These are phyloP conservation scores for Neopestalotiopsis sp. DNA, from an alignment of 2,329 filamentous ascomycete species.

Conservation along the genomic window DNA sequence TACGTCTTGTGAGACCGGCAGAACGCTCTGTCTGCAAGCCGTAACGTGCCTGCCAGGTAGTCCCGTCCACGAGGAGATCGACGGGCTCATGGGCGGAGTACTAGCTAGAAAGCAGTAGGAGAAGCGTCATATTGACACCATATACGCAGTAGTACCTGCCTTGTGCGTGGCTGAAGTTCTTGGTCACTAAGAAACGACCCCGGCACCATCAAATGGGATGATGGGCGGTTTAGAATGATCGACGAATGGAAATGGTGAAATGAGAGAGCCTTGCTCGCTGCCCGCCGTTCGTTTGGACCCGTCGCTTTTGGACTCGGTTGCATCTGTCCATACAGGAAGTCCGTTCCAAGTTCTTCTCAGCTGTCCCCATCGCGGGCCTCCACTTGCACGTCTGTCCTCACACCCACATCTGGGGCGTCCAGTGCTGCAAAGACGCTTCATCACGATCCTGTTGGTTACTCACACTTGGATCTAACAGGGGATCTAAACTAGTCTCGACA, in stretches of 20 bases:
- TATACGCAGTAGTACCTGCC: background rate
- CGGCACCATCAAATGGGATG: background rate
- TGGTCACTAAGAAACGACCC: background rate
- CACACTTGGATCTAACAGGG: background rate
- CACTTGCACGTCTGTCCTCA: background rate
- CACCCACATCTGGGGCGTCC: background rate
- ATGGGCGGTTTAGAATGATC: background rate
- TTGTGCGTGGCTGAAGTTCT: background rate
- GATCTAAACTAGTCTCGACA: conserved; percentile 8
- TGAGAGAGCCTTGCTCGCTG: background rate
- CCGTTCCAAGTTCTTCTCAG: conserved; percentile 7
- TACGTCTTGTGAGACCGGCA: conserved; percentile 11
- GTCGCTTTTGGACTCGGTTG: background rate
- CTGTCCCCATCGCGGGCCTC: background rate
- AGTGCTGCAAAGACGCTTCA: background rate
- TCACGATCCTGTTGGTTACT: conserved; percentile 8
- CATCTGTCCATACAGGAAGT: conserved; percentile 7
- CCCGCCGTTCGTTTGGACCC: background rate
- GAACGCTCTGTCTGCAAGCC: conserved; percentile 2
- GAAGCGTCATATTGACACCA: conserved; percentile 7
- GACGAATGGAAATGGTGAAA: background rate
- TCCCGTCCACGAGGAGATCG: background rate
- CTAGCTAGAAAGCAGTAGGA: conserved; percentile 13
- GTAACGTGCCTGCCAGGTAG: background rate
- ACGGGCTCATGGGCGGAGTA: conserved; percentile 5